A percentile compares a stretch with the other conserved stretches of the same genome.
These are phyloP conservation scores for Penicillium maclennaniae DNA, from an alignment of 495 filamentous ascomycete species.

Conservation along the genomic window DNA sequence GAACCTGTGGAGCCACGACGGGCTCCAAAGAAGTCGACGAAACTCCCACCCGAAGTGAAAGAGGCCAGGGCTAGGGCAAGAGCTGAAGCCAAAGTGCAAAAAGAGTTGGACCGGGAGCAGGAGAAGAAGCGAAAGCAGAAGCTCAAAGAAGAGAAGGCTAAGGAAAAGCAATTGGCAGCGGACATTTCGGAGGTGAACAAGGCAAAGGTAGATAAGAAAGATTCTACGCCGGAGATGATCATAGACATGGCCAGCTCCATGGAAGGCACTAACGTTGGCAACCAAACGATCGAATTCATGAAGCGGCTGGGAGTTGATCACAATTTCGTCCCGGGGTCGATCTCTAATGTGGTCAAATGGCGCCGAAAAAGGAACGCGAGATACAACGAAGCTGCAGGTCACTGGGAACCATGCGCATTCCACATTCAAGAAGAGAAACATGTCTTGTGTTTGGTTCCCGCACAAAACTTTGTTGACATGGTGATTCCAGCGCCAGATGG, in stretches of 20 bases:
- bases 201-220: slow-evolving; percentile 70
- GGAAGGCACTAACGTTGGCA: slow-evolving; percentile 42
- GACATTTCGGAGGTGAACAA: slow-evolving; percentile 75
- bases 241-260: slow-evolving; percentile 64
- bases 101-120: slow-evolving; percentile 40
- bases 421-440: slow-evolving; percentile 62
- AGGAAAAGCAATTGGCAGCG: slow-evolving; percentile 61
- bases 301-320: slow-evolving; percentile 55
- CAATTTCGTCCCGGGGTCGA: slow-evolving; percentile 44
- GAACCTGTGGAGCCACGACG: slow-evolving; percentile 22
- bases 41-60: slow-evolving; percentile 38
- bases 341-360: slow-evolving; percentile 68
- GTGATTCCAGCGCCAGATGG: slow-evolving; percentile 36
- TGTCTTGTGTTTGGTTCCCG: slow-evolving; percentile 61
- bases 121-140: slow-evolving; percentile 50
- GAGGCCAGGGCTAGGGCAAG: slow-evolving; percentile 56
- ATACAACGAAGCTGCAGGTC: slow-evolving; percentile 57
- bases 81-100: slow-evolving; percentile 42
- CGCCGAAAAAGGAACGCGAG: slow-evolving; percentile 61
- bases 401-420: slow-evolving; percentile 62
- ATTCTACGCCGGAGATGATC: slow-evolving; percentile 79
- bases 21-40: slow-evolving; percentile 28
- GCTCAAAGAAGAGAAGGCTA: slow-evolving; percentile 53
- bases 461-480: slow-evolving; percentile 65
- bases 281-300: slow-evolving; percentile 51